phyloP scores from a whole-genome alignment of 345 rosid species.

The Rhizophora apiculata region DNA sequence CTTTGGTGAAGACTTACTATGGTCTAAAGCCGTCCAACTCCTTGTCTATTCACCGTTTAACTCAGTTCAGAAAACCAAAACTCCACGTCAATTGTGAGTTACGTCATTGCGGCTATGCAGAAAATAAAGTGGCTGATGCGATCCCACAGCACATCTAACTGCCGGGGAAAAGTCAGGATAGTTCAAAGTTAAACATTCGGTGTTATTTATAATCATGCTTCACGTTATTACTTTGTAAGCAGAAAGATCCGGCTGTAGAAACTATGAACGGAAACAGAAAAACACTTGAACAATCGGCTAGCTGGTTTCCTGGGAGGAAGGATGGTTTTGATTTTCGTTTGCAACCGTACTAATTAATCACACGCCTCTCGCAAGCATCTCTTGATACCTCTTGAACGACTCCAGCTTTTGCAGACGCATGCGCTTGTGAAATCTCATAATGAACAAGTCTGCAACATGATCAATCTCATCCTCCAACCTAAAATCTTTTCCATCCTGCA shows the following conservation, averaged over 20 bases:
- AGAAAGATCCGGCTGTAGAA: background rate
- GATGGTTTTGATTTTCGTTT: background rate
- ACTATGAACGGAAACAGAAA: background rate
- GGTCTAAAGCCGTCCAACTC: too few relatives aligned
- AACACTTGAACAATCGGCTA: background rate
- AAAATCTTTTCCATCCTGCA: constrained; percentile 18
- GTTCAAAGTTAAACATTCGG: too few relatives aligned
- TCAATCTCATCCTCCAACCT: constrained; percentile 31
- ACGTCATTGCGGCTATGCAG: too few relatives aligned
- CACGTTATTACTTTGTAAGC: background rate
- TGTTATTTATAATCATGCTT: too few relatives aligned
- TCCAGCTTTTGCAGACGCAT: constrained; percentile 33
- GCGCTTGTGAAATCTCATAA: constrained; percentile 27
- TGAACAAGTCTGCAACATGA: constrained; percentile 30
- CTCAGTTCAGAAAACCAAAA: too few relatives aligned
- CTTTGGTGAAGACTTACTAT: too few relatives aligned
- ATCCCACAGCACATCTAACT: too few relatives aligned
- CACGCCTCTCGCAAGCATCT: constrained; percentile 23
- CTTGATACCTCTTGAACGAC: constrained; percentile 30
- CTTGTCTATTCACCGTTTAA: too few relatives aligned
- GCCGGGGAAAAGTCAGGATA: too few relatives aligned
- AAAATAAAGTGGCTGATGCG: too few relatives aligned
- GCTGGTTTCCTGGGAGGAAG: background rate
- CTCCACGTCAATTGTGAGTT: too few relatives aligned
- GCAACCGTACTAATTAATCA: background rate